phyloP scores from a whole-genome alignment of 2,329 filamentous ascomycete species.

The Colletotrichum higginsianum region DNA sequence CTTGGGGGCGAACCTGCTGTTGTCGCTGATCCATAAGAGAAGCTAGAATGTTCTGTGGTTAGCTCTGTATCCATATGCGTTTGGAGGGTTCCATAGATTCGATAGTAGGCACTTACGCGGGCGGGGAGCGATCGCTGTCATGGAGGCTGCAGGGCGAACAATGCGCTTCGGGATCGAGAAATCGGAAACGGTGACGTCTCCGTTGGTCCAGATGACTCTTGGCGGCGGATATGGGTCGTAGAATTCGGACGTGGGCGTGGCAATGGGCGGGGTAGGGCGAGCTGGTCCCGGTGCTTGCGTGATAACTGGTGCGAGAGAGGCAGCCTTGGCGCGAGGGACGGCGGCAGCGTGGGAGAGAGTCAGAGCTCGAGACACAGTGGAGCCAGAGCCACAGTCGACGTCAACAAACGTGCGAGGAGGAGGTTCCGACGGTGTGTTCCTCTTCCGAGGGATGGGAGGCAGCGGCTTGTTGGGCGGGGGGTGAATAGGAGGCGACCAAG shows the following conservation, averaged over 20 bases:
- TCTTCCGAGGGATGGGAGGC: constrained; percentile 22
- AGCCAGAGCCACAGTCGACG: constrained; percentile 11
- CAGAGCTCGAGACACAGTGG: background rate
- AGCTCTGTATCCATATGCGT: background rate
- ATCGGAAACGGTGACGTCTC: constrained; percentile 28
- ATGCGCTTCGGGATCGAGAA: constrained; percentile 32
- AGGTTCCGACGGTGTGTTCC: background rate
- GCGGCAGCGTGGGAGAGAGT: background rate
- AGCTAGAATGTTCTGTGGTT: background rate
- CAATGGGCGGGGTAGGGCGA: background rate
- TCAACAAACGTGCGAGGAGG: background rate
- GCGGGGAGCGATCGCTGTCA: constrained; percentile 19
- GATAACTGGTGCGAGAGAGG: background rate
- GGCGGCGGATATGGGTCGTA: background rate
- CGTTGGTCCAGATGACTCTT: constrained; percentile 5
- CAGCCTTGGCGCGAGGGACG: background rate
- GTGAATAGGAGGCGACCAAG: constrained; percentile 15
- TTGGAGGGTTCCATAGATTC: background rate
- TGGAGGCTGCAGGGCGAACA: constrained; percentile 21
- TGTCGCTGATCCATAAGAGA: constrained; percentile 11
- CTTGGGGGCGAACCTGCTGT: constrained; percentile 1
- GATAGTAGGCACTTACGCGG: constrained; percentile 13
- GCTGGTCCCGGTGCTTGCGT: constrained; percentile 4
- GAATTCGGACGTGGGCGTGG: background rate
- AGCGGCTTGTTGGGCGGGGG: constrained; percentile 37